Percentiles rank a stretch among this genome's conserved stretches.
Conservation (phyloP, 768 basidiomycete species). For the Favolaschia claudopus region DNA sequence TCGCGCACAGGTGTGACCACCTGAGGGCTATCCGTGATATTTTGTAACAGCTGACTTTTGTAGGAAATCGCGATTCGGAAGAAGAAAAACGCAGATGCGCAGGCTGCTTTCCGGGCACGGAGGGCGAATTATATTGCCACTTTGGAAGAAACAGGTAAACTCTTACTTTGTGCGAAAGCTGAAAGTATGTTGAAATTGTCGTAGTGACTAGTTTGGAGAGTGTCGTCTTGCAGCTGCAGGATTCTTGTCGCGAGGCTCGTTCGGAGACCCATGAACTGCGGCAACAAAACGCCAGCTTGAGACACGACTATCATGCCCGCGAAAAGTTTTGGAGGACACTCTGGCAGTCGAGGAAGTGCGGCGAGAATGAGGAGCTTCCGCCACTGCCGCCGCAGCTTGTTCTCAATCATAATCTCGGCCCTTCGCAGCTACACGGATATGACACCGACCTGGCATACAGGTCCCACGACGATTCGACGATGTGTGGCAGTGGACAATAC, state of each 20-base stretch:
- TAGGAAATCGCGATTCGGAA: conserved; percentile 78
- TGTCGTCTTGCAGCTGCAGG: conserved; percentile 86
- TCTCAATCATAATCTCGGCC: conserved; percentile 44
- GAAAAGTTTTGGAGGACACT: conserved; percentile 77
- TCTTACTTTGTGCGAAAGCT: conserved; percentile 17
- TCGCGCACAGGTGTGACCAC: no score
- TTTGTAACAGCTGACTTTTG: conserved; percentile 55
- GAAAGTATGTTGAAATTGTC: neutral
- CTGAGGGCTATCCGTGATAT: no score
- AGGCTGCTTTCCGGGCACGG: conserved; percentile 83
- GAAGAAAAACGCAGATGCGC: conserved; percentile 91
- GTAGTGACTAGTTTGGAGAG: conserved; percentile 83
- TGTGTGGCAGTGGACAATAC: conserved; percentile 56
- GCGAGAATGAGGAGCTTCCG: conserved; percentile 61
- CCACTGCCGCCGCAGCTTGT: conserved; percentile 52
- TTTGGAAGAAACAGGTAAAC: conserved; percentile 78
- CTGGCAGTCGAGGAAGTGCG: conserved; percentile 70
- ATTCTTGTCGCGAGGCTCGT: conserved; percentile 75
- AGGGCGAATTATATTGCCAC: conserved; percentile 89
- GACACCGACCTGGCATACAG: conserved; percentile 55
- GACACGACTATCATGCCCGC: conserved; percentile 71
- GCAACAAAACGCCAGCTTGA: conserved; percentile 70
- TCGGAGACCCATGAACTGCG: conserved; percentile 67
- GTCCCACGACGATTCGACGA: conserved; percentile 52
- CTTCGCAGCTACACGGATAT: conserved; percentile 45